phyloP scores from a whole-genome alignment of 129 eudicot genomes.

The carrot (Daucus carota) region DH1_v3.0 NC_030383.2:31256001-31256500 shows the following conservation, averaged over 20 bases:
- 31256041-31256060: background rate
- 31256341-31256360: background rate
- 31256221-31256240: background rate
- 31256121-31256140: conserved; percentile 7
- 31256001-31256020: background rate
- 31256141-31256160: background rate
- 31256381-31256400: conserved; percentile 4
- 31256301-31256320: conserved; percentile 17
- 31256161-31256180: conserved; percentile 9
- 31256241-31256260: conserved; percentile 10
- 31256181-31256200: conserved; percentile 13
- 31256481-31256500: conserved; percentile 13
- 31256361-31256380: conserved; percentile 10
- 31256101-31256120: background rate
- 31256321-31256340: conserved; percentile 13
- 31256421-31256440: conserved; percentile 16
- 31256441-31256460: conserved; percentile 16
- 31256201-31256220: conserved; percentile 2
- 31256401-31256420: conserved; percentile 16
- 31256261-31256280: conserved; percentile 14
- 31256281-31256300: conserved; percentile 12
- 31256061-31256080: background rate
- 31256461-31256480: conserved; percentile 15
- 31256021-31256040: background rate
- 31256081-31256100: conserved; percentile 1